phyloP scores from a whole-genome alignment of 164 flowering plant genomes.

The Santalum album region DNA sequence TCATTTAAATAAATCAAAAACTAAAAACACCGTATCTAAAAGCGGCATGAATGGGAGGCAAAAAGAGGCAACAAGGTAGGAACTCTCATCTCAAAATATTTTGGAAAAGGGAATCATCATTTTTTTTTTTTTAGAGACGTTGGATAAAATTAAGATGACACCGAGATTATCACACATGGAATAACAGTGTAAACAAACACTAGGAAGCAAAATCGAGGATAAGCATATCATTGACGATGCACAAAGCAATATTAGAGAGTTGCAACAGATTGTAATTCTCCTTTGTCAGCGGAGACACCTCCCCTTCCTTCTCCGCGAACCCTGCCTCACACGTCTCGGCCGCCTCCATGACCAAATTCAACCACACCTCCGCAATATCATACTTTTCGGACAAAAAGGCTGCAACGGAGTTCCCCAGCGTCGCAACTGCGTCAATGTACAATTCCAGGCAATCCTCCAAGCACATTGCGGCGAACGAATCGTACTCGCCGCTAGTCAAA shows the following conservation, averaged over 20 bases:
- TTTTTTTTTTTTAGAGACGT: too few species aligned
- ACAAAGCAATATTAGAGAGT: slow-evolving; percentile 33
- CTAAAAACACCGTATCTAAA: too few species aligned
- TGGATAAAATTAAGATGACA: too few species aligned
- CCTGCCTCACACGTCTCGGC: slow-evolving; percentile 28
- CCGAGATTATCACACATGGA: too few species aligned
- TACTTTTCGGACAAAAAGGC: slow-evolving; percentile 16
- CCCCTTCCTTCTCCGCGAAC: slow-evolving; percentile 16
- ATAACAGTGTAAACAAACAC: too few species aligned
- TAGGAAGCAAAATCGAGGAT: not conserved
- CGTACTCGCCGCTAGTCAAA: slow-evolving; percentile 2
- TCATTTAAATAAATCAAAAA: too few species aligned
- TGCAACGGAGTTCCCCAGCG: slow-evolving; percentile 13
- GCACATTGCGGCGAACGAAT: slow-evolving; percentile 8
- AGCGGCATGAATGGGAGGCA: too few species aligned
- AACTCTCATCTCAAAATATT: too few species aligned
- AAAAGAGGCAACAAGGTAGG: too few species aligned
- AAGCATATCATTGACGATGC: slow-evolving; percentile 23
- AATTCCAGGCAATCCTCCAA: slow-evolving; percentile 30
- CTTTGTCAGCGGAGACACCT: slow-evolving; percentile 23
- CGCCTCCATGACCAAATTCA: slow-evolving; percentile 30
- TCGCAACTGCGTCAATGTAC: slow-evolving; percentile 20
- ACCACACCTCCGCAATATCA: slow-evolving; percentile 11
- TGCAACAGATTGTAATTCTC: slow-evolving; percentile 28
- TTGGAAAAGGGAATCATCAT: too few species aligned